Evolutionary conservation across 805 yeast genomes (phyloP).

Genomic region (Tetrapisispora iriomotensis): DNA sequence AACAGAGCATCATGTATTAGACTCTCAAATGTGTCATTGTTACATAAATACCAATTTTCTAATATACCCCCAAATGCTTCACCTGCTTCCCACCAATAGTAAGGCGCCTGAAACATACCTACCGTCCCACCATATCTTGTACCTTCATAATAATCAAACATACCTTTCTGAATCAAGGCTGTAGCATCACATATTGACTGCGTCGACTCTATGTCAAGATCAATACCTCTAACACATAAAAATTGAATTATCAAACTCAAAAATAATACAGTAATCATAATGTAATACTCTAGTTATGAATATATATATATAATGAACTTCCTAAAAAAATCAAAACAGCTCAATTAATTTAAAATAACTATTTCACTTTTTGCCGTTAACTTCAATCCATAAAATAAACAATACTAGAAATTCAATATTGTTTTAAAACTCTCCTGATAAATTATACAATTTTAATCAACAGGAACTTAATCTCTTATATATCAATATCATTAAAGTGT

Average conservation of each 20-base stretch:
- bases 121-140: slow-evolving; percentile 50
- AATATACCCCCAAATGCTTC: slow-evolving; percentile 60
- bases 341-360: too few relatives aligned
- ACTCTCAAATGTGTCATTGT: slow-evolving; percentile 53
- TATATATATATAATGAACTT: too few relatives aligned
- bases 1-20: slow-evolving; percentile 45
- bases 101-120: slow-evolving; percentile 61
- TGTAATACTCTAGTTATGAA: not conserved
- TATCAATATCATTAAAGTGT: too few relatives aligned
- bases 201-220: slow-evolving; percentile 32
- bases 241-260: not conserved
- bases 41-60: slow-evolving; percentile 64
- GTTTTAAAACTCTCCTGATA: too few relatives aligned
- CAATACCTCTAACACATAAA: slow-evolving; percentile 17
- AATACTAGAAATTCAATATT: too few relatives aligned
- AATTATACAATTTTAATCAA: too few relatives aligned
- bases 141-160: slow-evolving; percentile 61
- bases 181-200: slow-evolving; percentile 50
- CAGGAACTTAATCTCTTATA: too few relatives aligned
- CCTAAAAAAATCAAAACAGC: too few relatives aligned
- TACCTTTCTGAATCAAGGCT: slow-evolving; percentile 47
- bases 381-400: too few relatives aligned
- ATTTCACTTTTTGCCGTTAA: too few relatives aligned
- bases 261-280: not conserved
- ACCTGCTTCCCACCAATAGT: slow-evolving; percentile 89